Percentiles rank a stretch among this genome's conserved stretches.
These are phyloP conservation scores for Filobasidium wieringae DNA, from an alignment of 768 basidiomycete species.

Conservation along the genomic window DNA sequence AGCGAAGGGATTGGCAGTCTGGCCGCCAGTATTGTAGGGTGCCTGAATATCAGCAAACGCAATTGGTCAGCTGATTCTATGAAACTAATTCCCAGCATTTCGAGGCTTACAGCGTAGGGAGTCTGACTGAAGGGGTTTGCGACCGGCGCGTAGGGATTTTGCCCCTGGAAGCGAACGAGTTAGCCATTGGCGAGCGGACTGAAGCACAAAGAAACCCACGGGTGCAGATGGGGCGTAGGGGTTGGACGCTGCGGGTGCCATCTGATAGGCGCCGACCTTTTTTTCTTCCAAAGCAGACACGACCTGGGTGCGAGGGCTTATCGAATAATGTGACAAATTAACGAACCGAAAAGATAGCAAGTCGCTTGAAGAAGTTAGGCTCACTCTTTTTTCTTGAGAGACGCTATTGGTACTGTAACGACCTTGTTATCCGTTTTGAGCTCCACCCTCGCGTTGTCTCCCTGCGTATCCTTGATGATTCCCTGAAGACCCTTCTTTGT, in stretches of 20 bases:
- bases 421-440: slow-evolving; percentile 78
- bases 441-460: slow-evolving; percentile 73
- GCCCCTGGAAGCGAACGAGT: too few relatives aligned
- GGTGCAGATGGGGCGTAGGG: neutral
- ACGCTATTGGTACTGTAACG: slow-evolving; percentile 71
- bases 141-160: slow-evolving; percentile 7
- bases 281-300: too few relatives aligned
- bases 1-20: slow-evolving; percentile 18
- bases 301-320: too few relatives aligned
- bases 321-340: too few relatives aligned
- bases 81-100: too few relatives aligned
- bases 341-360: too few relatives aligned
- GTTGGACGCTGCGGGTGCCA: too few relatives aligned
- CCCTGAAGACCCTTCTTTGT: slow-evolving; percentile 83
- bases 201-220: too few relatives aligned
- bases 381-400: slow-evolving; percentile 60
- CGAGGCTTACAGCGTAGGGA: slow-evolving; percentile 13
- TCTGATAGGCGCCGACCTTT: too few relatives aligned
- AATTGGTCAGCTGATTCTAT: neutral
- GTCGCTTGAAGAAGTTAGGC: too few relatives aligned
- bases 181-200: too few relatives aligned
- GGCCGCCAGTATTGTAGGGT: slow-evolving; percentile 21
- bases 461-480: slow-evolving; percentile 89
- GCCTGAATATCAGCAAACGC: neutral
- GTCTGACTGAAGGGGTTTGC: slow-evolving; percentile 24